These are phyloP conservation scores for Hanseniaspora clermontiae DNA, from an alignment of 805 yeast species.

Conservation along the genomic window DNA sequence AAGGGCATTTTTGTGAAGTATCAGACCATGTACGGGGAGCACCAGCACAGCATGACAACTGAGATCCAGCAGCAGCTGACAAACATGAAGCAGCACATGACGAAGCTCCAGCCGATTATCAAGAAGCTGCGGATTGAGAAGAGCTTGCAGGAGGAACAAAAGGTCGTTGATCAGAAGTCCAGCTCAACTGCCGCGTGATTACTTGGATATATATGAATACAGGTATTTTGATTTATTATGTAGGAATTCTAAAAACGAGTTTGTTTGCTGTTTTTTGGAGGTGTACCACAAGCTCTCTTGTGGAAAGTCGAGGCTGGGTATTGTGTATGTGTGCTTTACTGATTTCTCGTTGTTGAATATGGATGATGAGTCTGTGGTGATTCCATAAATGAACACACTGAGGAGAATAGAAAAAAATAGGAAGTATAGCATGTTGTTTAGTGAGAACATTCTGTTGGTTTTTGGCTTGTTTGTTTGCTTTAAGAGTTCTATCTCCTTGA, in stretches of 20 bases:
- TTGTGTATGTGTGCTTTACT: neutral
- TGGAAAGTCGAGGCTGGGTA: neutral
- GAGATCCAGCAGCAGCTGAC: neutral
- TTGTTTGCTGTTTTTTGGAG: neutral
- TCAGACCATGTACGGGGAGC: neutral
- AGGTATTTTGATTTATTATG: neutral
- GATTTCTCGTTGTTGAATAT: neutral
- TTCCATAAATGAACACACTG: neutral
- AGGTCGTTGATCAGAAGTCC: neutral
- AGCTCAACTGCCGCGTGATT: neutral
- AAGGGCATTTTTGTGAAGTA: slow-evolving; percentile 6
- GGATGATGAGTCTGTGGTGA: neutral
- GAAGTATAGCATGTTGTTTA: neutral
- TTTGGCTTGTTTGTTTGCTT: neutral
- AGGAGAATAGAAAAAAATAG: neutral
- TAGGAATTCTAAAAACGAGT: neutral
- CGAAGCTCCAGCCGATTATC: slow-evolving; percentile 7
- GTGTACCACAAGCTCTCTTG: neutral
- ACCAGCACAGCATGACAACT: neutral
- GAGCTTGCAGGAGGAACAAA: neutral
- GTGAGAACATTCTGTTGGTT: neutral
- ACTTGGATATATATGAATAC: neutral
- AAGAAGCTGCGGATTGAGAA: slow-evolving; percentile 5
- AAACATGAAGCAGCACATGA: slow-evolving; percentile 6
- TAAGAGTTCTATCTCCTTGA: slow-evolving; percentile 7